Evolutionary conservation across 768 basidiomycete species (phyloP).

Genomic region (Mycena metata): DNA sequence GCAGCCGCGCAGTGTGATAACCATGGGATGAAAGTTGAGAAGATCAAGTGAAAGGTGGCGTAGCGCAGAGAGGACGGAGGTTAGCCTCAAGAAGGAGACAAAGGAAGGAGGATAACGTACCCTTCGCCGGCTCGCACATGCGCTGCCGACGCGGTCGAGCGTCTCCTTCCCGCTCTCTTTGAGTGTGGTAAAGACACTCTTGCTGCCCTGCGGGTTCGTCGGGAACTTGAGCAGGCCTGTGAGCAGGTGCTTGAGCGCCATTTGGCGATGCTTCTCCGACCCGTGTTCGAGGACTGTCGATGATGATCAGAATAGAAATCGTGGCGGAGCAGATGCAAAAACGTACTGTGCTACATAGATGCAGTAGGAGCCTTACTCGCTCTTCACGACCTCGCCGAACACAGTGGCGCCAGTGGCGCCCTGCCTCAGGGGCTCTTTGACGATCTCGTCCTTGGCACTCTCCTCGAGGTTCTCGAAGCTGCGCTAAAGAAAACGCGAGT

Average conservation of each 20-base stretch:
- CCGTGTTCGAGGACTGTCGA: constrained; percentile 85
- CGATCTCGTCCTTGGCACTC: constrained; percentile 85
- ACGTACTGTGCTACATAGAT: constrained; percentile 87
- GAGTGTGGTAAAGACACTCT: constrained; percentile 87
- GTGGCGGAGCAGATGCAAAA: constrained; percentile 9
- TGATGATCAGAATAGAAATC: constrained; percentile 8
- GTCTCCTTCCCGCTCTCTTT: constrained; percentile 88
- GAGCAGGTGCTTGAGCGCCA: constrained; percentile 82
- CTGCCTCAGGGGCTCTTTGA: constrained; percentile 83
- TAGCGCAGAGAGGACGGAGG: too few relatives aligned
- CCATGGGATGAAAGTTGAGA: too few relatives aligned
- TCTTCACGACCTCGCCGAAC: constrained; percentile 85
- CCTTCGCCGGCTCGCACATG: constrained; percentile 89
- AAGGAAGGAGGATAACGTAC: constrained; percentile 59
- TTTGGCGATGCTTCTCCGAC: constrained; percentile 76
- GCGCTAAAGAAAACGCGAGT: too few relatives aligned
- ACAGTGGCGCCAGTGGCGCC: constrained; percentile 71
- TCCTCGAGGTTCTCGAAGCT: constrained; percentile 86
- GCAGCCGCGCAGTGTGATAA: too few relatives aligned
- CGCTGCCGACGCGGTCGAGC: constrained; percentile 77
- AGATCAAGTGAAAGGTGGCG: too few relatives aligned
- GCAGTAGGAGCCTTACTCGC: constrained; percentile 92
- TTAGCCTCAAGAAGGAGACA: constrained; percentile 9
- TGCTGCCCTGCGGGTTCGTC: constrained; percentile 86
- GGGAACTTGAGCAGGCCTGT: constrained; percentile 82